Percentiles rank a stretch among this genome's conserved stretches.
These are phyloP conservation scores for Barnettozyma pratensis DNA, from an alignment of 805 yeast genomes.

Conservation along the genomic window DNA sequence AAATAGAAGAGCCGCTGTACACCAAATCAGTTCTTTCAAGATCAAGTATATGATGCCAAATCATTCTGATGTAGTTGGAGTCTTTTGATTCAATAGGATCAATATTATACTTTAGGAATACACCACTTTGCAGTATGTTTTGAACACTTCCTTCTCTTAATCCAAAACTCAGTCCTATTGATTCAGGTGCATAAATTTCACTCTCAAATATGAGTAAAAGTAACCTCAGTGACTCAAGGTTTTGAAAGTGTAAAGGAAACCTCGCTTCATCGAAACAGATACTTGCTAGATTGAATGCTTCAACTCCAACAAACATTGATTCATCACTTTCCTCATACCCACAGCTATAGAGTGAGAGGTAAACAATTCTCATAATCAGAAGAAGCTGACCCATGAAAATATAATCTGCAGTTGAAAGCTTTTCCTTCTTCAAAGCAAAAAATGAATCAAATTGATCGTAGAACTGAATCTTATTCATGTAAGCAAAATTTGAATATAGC, in stretches of 20 bases:
- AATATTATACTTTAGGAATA: constrained; percentile 5
- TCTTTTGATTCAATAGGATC: constrained; percentile 3
- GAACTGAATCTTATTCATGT: constrained; percentile 10
- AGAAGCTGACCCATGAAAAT: constrained; percentile 15
- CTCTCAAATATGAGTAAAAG: constrained; percentile 3
- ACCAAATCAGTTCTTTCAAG: constrained; percentile 5
- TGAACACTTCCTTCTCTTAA: constrained; percentile 4
- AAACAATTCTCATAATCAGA: constrained; percentile 14
- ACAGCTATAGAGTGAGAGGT: constrained; percentile 16
- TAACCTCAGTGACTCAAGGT: constrained; percentile 5
- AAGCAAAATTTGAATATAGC: constrained; percentile 2
- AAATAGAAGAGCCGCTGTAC: constrained; percentile 3
- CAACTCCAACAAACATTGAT: constrained; percentile 1
- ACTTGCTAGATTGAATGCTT: constrained; percentile 6
- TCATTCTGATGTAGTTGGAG: constrained; percentile 3
- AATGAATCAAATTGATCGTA: constrained; percentile 6
- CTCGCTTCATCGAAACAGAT: constrained; percentile 8
- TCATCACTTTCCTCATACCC: constrained; percentile 8
- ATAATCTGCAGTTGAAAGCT: constrained; percentile 4
- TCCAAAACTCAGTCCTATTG: neutral
- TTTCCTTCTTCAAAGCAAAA: constrained; percentile 1
- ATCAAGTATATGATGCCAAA: constrained; percentile 8
- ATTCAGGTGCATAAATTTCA: constrained; percentile 3
- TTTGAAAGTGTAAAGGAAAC: constrained; percentile 5
- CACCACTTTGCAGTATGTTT: neutral